Conservation (phyloP, 2,329 filamentous ascomycete species). For the Canariomyces notabilis region DNA sequence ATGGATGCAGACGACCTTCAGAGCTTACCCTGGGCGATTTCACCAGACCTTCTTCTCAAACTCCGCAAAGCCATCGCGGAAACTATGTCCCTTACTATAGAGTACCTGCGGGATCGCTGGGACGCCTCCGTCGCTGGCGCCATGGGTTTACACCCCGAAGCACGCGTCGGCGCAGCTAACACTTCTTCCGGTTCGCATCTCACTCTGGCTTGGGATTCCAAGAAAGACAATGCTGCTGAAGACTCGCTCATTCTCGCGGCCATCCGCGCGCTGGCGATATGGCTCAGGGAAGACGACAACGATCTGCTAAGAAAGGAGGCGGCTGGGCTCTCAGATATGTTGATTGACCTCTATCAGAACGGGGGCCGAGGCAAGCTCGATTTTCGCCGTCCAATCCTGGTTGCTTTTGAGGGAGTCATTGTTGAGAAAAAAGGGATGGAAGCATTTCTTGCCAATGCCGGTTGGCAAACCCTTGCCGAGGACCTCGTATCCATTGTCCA, state of each 20-base stretch:
- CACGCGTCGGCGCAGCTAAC: conserved; percentile 41
- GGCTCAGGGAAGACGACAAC: conserved; percentile 66
- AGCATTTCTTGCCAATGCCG: conserved; percentile 45
- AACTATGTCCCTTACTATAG: conserved; percentile 57
- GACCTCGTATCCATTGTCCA: conserved; percentile 46
- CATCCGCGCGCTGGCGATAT: conserved; percentile 54
- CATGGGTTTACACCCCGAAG: conserved; percentile 55
- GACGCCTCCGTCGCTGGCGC: conserved; percentile 60
- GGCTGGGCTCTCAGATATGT: conserved; percentile 57
- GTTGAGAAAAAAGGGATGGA: conserved; percentile 43
- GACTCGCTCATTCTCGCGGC: conserved; percentile 58
- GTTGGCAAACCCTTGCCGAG: conserved; percentile 48
- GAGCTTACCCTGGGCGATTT: conserved; percentile 38
- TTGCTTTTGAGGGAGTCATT: conserved; percentile 56
- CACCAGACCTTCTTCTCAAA: conserved; percentile 56
- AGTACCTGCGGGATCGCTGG: conserved; percentile 66
- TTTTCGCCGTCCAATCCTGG: conserved; percentile 52
- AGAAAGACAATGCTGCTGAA: conserved; percentile 42
- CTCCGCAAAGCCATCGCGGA: conserved; percentile 57
- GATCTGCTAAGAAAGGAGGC: conserved; percentile 52
- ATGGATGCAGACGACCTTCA: conserved; percentile 43
- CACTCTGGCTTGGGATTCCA: conserved; percentile 56
- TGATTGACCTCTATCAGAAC: conserved; percentile 55
- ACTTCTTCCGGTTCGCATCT: conserved; percentile 31
- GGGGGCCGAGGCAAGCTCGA: conserved; percentile 38